Evolutionary conservation across 1,139 yeast species (phyloP).

Genomic region (Sporopachydermia cereana): DNA sequence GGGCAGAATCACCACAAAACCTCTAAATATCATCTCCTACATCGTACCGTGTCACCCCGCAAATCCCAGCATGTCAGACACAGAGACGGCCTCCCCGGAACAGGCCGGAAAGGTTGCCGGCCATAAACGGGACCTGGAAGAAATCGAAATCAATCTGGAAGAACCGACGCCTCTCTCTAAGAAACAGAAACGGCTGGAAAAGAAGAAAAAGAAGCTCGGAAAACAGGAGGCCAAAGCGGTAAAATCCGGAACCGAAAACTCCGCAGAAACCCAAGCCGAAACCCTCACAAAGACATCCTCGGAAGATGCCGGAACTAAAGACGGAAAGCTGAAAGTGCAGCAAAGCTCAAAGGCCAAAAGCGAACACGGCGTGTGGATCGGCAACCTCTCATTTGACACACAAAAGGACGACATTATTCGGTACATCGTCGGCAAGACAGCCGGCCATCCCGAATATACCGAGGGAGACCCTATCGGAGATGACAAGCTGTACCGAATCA

Average conservation of each 20-base stretch:
- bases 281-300: conserved; percentile 13
- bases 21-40: neutral
- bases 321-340: conserved; percentile 21
- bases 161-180: conserved; percentile 80
- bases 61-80: neutral
- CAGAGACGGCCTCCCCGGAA: neutral
- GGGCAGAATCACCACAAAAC: neutral
- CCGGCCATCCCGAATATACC: conserved; percentile 24
- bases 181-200: conserved; percentile 78
- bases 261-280: conserved; percentile 12
- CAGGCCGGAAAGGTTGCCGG: conserved; percentile 12
- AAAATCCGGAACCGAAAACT: conserved; percentile 13
- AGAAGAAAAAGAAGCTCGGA: conserved; percentile 43
- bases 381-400: conserved; percentile 82
- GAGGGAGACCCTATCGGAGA: conserved; percentile 25
- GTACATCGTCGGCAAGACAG: conserved; percentile 52
- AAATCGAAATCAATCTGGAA: conserved; percentile 69
- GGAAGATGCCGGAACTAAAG: conserved; percentile 23
- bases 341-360: conserved; percentile 15
- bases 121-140: conserved; percentile 28
- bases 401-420: conserved; percentile 59
- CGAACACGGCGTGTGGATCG: conserved; percentile 83
- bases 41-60: too few species aligned
- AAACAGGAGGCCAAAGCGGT: conserved; percentile 24
- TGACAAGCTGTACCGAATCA: conserved; percentile 32